Conservation (phyloP, 768 basidiomycete genomes). For the Leucosporidium scottii region DNA sequence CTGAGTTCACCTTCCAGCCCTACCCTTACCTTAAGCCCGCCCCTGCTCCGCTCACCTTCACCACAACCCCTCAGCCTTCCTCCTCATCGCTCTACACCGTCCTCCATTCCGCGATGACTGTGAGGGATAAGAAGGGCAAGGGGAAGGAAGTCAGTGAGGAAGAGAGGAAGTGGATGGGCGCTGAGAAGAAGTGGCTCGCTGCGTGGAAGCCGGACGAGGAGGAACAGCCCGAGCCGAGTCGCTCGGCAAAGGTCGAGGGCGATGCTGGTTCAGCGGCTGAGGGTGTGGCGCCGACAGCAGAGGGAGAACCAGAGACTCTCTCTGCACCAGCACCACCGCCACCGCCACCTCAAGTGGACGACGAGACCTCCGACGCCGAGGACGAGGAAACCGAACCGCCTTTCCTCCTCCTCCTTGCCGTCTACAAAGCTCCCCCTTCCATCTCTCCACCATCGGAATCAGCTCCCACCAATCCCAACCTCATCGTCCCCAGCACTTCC, state of each 20-base stretch:
- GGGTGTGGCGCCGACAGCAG: background rate
- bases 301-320: background rate
- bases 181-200: slow-evolving; percentile 17
- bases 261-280: background rate
- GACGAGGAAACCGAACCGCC: slow-evolving; percentile 12
- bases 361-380: slow-evolving; percentile 3
- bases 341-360: no score
- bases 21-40: slow-evolving; percentile 14
- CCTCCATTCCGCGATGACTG: background rate
- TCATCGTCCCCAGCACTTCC: background rate
- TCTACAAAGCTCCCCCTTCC: slow-evolving; percentile 5
- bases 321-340: no score
- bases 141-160: slow-evolving; percentile 21
- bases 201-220: no score
- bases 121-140: slow-evolving; percentile 24
- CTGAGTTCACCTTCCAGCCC: slow-evolving; percentile 26
- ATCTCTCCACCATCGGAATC: no score
- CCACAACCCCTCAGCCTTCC: slow-evolving; percentile 4
- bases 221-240: no score
- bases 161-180: slow-evolving; percentile 3
- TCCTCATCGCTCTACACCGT: slow-evolving; percentile 9
- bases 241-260: background rate
- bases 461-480: background rate
- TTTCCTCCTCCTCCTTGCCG: slow-evolving; percentile 27
- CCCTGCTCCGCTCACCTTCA: background rate